These are phyloP conservation scores for Pyronema omphalodes DNA, from an alignment of 495 filamentous ascomycete genomes.

Conservation along the genomic window DNA sequence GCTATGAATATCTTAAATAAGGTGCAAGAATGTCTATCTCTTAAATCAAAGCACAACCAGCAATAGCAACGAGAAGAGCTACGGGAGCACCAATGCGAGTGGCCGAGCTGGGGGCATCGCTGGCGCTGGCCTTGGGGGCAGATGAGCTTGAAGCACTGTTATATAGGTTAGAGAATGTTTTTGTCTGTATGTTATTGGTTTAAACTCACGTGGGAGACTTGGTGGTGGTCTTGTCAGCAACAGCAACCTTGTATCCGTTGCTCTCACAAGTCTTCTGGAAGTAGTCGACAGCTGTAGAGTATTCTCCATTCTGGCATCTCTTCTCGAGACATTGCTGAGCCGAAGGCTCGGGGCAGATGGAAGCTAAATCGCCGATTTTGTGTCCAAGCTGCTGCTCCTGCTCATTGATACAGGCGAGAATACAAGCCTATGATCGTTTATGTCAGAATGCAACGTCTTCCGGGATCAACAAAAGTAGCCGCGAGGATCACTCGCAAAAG, in stretches of 20 bases:
- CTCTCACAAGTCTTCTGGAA: slow-evolving; percentile 1
- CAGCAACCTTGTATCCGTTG: not conserved
- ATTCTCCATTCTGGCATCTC: not conserved
- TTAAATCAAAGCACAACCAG: no score
- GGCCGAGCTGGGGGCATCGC: no score
- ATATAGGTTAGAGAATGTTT: no score
- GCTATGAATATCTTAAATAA: no score
- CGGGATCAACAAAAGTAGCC: not conserved
- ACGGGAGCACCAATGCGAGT: no score
- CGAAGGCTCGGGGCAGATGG: not conserved
- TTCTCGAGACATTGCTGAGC: not conserved
- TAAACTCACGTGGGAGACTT: not conserved
- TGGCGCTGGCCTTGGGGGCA: no score
- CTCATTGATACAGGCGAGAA: slow-evolving; percentile 8
- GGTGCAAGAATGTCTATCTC: no score
- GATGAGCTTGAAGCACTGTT: no score
- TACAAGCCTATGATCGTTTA: slow-evolving; percentile 17
- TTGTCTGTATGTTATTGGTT: no score
- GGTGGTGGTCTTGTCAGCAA: not conserved
- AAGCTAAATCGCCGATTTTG: not conserved
- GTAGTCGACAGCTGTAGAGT: not conserved
- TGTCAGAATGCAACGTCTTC: not conserved
- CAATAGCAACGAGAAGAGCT: no score
- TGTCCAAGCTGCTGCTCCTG: not conserved
- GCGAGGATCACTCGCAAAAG: no score